These are phyloP conservation scores for Phytophthora ramorum DNA, from an alignment of 352 stramenopile genomes.

Conservation along the genomic window DNA sequence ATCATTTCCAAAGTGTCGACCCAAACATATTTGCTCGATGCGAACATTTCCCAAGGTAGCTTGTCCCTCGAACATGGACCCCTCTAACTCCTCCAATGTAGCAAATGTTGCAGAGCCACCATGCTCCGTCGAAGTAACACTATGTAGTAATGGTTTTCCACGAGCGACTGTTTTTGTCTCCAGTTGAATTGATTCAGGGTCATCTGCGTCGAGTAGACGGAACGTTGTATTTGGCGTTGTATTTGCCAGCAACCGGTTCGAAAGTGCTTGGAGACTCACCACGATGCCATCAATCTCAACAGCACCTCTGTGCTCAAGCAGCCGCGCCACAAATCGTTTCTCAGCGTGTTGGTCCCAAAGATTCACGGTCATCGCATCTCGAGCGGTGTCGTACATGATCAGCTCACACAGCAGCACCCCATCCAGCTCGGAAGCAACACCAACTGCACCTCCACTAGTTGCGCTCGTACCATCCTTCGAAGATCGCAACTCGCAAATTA, in stretches of 20 bases:
- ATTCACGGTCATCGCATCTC: conserved; percentile 57
- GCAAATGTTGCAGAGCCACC: conserved; percentile 19
- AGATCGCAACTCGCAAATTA: conserved; percentile 47
- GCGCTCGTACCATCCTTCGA: neutral
- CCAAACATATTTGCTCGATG: conserved; percentile 54
- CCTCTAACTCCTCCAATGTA: conserved; percentile 47
- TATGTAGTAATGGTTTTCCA: neutral
- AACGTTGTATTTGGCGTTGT: conserved; percentile 66
- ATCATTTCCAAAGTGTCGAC: conserved; percentile 33
- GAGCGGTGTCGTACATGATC: conserved; percentile 47
- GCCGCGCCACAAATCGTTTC: conserved; percentile 41
- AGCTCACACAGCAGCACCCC: conserved; percentile 57
- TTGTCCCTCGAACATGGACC: conserved; percentile 20
- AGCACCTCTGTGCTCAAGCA: conserved; percentile 47
- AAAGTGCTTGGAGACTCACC: conserved; percentile 53
- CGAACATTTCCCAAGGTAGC: conserved; percentile 49
- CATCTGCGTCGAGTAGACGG: conserved; percentile 31
- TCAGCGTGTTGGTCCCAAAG: conserved; percentile 76
- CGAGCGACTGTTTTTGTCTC: conserved; percentile 18
- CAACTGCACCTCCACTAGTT: conserved; percentile 2
- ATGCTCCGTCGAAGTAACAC: neutral
- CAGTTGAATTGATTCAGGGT: conserved; percentile 37
- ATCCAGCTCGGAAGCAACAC: conserved; percentile 35
- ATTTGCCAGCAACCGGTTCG: conserved; percentile 60
- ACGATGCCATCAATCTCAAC: conserved; percentile 53